phyloP scores from a whole-genome alignment of 2,329 filamentous ascomycete genomes.

The Cercospora sp. region DNA sequence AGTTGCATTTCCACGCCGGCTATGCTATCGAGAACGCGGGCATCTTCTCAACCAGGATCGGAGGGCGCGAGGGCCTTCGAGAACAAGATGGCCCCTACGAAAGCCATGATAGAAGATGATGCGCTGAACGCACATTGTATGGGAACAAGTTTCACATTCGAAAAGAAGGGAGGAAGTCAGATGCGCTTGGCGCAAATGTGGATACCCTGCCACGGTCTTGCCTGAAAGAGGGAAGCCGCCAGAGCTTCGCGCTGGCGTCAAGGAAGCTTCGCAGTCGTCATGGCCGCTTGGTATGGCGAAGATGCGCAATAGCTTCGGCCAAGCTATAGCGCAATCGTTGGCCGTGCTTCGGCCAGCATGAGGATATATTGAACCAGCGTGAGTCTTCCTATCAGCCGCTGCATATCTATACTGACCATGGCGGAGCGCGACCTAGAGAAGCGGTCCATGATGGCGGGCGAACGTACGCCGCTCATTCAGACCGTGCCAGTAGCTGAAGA shows the following conservation, averaged over 20 bases:
- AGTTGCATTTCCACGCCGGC: not conserved
- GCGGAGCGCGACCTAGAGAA: conserved; percentile 26
- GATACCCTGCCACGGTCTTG: not conserved
- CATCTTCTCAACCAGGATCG: not conserved
- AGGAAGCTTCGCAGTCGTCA: conserved; percentile 11
- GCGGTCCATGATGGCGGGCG: conserved; percentile 47
- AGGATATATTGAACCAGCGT: not conserved
- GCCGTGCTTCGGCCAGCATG: conserved; percentile 19
- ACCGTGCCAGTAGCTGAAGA: conserved; percentile 59
- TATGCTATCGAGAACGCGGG: not conserved
- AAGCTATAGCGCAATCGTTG: conserved; percentile 22
- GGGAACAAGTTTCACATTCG: not conserved
- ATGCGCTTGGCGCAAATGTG: not conserved
- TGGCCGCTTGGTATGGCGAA: conserved; percentile 23
- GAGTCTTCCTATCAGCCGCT: conserved; percentile 5
- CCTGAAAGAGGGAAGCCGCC: not conserved
- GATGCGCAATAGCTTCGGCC: conserved; percentile 25
- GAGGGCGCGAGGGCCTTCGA: not conserved
- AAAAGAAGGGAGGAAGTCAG: not conserved
- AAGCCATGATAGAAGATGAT: not conserved
- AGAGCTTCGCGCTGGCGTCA: conserved; percentile 2
- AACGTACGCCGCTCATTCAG: conserved; percentile 67
- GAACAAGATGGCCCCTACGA: not conserved
- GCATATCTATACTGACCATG: conserved; percentile 20
- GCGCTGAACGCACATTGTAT: not conserved